Evolutionary conservation across 768 basidiomycete genomes (phyloP), one percentile per base, ranked within the genome.

Genomic region (Lyophyllum decastes): DNA sequence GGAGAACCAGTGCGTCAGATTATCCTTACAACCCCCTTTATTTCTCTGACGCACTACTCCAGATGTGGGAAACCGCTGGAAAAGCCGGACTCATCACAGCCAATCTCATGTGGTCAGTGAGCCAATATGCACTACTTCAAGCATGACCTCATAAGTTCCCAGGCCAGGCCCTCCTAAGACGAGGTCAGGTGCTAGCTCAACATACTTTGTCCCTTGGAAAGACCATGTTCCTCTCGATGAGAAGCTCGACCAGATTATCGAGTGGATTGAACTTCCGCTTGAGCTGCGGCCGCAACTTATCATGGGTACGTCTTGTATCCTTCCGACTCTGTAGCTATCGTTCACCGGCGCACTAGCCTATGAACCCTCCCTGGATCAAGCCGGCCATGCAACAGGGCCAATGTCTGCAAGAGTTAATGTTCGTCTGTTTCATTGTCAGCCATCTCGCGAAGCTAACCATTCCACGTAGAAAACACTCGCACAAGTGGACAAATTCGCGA

Each of bases 51-150:
- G 8, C 30, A 52, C n/a, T 47, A 10, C 55, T 53, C 14, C 56
- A 94, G 92, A 89, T 96, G 79, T 97, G 95, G 94, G 91, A 93
- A 67, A 95, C 94, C 0, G 91, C 88, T 2, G 81, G 77, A 57
- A 87, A 84, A 57, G 85, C 87, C 4, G 88, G 88, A 0, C 69
- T 93, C 11, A 76, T 83, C 34, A 89, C 90, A 4, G 94, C 92
- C 0, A 94, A 95, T 64, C 78, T 94, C 44, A 97, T 97, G 94
- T 97, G 94, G 93, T 92, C 52, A 54, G 87, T 77, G 8, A 16
- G 25, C 6, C 11, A 17, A 41, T 12, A n/a, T 21, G 9, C 33
- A 27, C 38, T 49, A 24, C 24, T 24, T 25, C 19, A 16, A 21
- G 38, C 49, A 11, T 46, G 9, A 30, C 26, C 34, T 57, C 25